Evolutionary conservation across 441 rosid species (phyloP), one percentile per base, ranked within the genome.

Genomic region (Aleurites moluccanus): DNA sequence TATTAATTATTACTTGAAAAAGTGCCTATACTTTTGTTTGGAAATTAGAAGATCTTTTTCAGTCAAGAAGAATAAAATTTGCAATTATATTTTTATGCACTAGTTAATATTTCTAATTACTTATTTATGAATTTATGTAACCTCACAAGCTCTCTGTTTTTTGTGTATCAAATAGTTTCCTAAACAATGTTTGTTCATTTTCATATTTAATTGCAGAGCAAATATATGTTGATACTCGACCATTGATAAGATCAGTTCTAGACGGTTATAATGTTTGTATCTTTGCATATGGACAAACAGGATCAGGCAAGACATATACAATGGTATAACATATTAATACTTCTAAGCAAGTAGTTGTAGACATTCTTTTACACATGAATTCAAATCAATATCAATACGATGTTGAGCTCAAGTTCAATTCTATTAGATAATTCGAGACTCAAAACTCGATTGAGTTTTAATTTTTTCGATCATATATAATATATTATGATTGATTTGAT

Each of bases 241-340:
- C 97, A 0, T 79, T 94, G 75, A 74, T 94, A 77, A 83, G 98
- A 79, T 92, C 98, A 3, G 94, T 94, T 53, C 89, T 94, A 2
- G 98, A 94, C 73, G 98, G 98, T 64, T 94, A 78, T 77, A 94
- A 94, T 80, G 98, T 91, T 57, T 94, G 98, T 80, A 92, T 94
- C 71, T 94, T 94, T 33, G 98, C 98, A n/a, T 94, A 94, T 81
- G 98, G 98, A 67, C 98, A 94, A 88, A 94, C 97, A 23, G 98
- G 98, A 77, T 94, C 98, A 6, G 98, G 98, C 75, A 94, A 94
- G 81, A 94, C 98, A 45, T 92, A 88, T 79, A 94, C 98, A 20
- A 94, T 94, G 98, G 98, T 94, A 90, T 18, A 28, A 20, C 42
- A 15, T 50, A 67, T 28, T 67, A 2, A n/a, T 53, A 11, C 47